phyloP scores from a whole-genome alignment of 305 asterid species.

The Coffea humblotiana region DNA sequence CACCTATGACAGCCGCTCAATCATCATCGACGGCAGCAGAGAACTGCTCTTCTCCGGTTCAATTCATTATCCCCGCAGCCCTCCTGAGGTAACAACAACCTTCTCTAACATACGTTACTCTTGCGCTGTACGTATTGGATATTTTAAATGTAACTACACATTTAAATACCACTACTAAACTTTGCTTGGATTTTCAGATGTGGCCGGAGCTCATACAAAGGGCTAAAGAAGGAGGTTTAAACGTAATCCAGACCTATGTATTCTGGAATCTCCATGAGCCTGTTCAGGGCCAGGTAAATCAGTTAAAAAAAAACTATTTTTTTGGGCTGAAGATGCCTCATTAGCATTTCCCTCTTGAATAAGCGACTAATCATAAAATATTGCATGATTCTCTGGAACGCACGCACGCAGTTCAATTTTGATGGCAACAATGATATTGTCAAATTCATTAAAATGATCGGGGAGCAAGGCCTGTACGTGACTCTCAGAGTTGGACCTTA shows the following conservation, averaged over 20 bases:
- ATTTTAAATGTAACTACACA: no score
- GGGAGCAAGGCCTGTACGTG: slow-evolving; percentile 67
- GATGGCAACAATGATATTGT: slow-evolving; percentile 67
- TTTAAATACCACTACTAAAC: background rate
- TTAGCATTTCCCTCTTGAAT: background rate
- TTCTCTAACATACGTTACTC: no score
- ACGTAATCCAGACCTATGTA: slow-evolving; percentile 70
- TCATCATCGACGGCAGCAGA: slow-evolving; percentile 61
- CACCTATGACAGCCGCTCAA: slow-evolving; percentile 59
- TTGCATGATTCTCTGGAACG: background rate
- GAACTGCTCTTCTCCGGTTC: slow-evolving; percentile 53
- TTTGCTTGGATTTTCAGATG: slow-evolving; percentile 37
- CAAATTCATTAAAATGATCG: slow-evolving; percentile 60
- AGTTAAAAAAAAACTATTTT: no score
- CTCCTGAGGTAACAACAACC: slow-evolving; percentile 31
- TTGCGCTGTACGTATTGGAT: no score
- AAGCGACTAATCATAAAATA: background rate
- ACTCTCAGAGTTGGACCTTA: slow-evolving; percentile 88
- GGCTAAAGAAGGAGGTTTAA: slow-evolving; percentile 72
- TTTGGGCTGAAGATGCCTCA: background rate
- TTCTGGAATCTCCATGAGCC: slow-evolving; percentile 95
- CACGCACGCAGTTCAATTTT: slow-evolving; percentile 53
- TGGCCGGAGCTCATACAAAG: slow-evolving; percentile 68
- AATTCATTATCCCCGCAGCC: slow-evolving; percentile 42
- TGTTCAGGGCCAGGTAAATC: slow-evolving; percentile 59